phyloP scores from a whole-genome alignment of 306 rosid species.

The Cicer cuneatum region DNA sequence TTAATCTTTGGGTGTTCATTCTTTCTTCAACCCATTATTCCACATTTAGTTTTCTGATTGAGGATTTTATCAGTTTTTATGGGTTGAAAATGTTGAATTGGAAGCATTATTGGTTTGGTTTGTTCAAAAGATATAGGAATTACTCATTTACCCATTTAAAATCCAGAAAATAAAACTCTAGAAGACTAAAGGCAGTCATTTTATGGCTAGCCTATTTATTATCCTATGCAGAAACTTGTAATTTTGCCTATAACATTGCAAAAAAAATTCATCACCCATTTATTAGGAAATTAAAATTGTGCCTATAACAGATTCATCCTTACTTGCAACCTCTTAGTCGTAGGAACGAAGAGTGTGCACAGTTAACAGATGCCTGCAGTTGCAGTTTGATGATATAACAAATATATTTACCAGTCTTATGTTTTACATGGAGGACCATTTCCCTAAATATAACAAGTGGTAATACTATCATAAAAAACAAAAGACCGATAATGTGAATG shows the following conservation, averaged over 20 bases:
- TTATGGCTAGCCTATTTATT: constrained; percentile 14
- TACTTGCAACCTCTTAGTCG: background rate
- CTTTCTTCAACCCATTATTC: constrained; percentile 28
- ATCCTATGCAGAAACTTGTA: constrained; percentile 16
- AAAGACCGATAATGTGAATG: constrained; percentile 6
- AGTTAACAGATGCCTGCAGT: constrained; percentile 1
- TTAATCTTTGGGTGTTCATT: background rate
- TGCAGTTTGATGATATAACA: constrained; percentile 4
- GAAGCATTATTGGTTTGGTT: constrained; percentile 4
- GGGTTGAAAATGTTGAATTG: background rate
- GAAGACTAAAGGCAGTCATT: background rate
- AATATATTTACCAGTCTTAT: constrained; percentile 5
- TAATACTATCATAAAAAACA: background rate
- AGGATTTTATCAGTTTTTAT: constrained; percentile 11
- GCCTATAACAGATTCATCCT: constrained; percentile 15
- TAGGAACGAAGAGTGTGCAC: background rate
- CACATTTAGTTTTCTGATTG: constrained; percentile 25
- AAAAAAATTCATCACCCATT: background rate
- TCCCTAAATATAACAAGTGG: background rate
- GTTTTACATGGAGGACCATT: constrained; percentile 28
- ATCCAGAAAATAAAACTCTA: constrained; percentile 5
- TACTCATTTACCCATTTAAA: constrained; percentile 2
- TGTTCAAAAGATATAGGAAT: constrained; percentile 1
- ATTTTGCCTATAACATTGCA: background rate
- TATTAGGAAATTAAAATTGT: constrained; percentile 18